Conservation (phyloP, 2,329 filamentous ascomycete species). For the Coleophoma crateriformis region DNA sequence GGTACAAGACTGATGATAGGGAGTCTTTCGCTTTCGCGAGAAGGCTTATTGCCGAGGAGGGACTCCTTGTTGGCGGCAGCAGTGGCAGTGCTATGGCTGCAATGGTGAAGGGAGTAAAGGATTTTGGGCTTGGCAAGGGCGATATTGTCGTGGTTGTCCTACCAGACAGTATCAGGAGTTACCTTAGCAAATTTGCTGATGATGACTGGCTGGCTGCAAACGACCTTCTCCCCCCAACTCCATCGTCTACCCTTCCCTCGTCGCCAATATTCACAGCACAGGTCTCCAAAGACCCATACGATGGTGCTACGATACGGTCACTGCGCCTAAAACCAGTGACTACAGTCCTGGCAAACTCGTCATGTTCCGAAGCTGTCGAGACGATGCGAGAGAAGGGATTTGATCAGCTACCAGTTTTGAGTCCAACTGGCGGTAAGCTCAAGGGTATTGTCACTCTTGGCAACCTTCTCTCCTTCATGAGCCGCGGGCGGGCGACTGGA, state of each 20-base stretch:
- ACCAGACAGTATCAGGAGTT: constrained; percentile 94
- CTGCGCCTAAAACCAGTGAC: constrained; percentile 92
- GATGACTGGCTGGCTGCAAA: constrained; percentile 99
- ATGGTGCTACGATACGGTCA: constrained; percentile 70
- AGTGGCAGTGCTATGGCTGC: constrained; percentile 89
- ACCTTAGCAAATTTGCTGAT: constrained; percentile 96
- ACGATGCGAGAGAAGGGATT: constrained; percentile 98
- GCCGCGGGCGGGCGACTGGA: constrained; percentile 70
- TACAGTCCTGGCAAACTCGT: constrained; percentile 65
- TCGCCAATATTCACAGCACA: constrained; percentile 31
- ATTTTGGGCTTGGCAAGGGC: constrained; percentile 70
- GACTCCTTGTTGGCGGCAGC: constrained; percentile 86
- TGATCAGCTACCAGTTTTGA: constrained; percentile 90
- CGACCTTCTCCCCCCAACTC: constrained; percentile 69
- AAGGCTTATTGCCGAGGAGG: constrained; percentile 87
- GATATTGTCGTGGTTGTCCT: constrained; percentile 88
- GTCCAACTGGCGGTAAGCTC: constrained; percentile 62
- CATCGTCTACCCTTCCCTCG: constrained; percentile 34
- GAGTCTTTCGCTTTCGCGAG: constrained; percentile 90
- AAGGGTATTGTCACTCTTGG: constrained; percentile 92
- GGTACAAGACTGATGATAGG: constrained; percentile 96
- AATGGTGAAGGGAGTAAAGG: constrained; percentile 69
- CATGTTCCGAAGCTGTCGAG: constrained; percentile 86
- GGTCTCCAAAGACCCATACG: constrained; percentile 58
- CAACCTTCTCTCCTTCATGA: constrained; percentile 88